phyloP scores from a whole-genome alignment of 805 yeast species.

The Saturnispora saitoi region DNA sequence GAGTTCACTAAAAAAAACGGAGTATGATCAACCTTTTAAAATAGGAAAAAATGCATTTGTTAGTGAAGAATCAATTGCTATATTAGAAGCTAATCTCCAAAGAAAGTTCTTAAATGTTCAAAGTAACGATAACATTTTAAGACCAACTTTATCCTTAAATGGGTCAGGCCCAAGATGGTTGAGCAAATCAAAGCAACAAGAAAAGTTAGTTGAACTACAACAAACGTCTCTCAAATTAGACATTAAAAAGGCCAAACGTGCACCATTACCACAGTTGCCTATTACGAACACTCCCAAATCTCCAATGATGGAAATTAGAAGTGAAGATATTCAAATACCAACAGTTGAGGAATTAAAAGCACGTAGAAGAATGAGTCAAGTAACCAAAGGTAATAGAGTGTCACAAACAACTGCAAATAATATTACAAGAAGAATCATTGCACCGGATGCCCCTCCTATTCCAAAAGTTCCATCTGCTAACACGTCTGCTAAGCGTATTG shows the following conservation, averaged over 20 bases:
- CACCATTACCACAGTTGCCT: neutral
- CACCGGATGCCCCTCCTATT: conserved; percentile 19
- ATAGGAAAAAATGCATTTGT: neutral
- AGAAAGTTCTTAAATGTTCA: neutral
- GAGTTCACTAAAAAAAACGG: neutral
- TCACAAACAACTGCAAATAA: neutral
- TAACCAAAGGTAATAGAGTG: neutral
- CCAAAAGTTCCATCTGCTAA: conserved; percentile 11
- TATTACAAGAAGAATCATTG: neutral
- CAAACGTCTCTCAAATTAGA: neutral
- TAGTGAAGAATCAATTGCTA: neutral
- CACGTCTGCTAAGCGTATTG: conserved; percentile 16
- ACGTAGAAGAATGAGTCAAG: neutral
- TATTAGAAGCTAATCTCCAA: neutral
- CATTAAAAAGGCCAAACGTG: neutral
- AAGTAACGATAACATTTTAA: neutral
- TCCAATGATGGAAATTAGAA: neutral
- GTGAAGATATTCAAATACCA: conserved; percentile 2
- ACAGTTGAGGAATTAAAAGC: conserved; percentile 6
- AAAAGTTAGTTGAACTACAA: neutral
- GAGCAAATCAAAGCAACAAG: neutral
- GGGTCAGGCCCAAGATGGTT: neutral
- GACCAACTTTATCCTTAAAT: neutral
- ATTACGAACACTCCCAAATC: neutral
- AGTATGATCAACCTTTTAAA: neutral